A percentile compares a stretch with the other conserved stretches of the same genome.
These are phyloP conservation scores for Alternaria panax DNA, from an alignment of 2,329 filamentous ascomycete species.

Conservation along the genomic window DNA sequence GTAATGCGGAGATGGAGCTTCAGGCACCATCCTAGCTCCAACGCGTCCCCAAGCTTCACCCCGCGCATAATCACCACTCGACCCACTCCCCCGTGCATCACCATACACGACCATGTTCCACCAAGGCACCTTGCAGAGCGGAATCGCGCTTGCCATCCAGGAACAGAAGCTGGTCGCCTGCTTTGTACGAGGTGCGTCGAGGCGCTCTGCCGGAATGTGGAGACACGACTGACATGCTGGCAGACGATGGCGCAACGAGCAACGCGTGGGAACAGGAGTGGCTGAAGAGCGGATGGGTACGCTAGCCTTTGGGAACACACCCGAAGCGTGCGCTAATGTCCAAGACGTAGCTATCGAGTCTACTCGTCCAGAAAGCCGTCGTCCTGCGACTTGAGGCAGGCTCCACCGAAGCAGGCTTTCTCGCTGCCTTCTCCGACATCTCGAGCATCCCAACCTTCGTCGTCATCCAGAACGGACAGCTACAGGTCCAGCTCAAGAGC, in stretches of 20 bases:
- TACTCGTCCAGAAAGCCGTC: conserved; percentile 70
- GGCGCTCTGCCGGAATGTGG: conserved; percentile 19
- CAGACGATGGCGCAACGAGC: conserved; percentile 76
- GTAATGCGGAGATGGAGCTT: conserved; percentile 6
- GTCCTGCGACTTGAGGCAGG: conserved; percentile 74
- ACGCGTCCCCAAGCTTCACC: conserved; percentile 24
- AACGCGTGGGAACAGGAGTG: conserved; percentile 76
- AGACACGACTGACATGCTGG: conserved; percentile 12
- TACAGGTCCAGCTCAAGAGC: conserved; percentile 77
- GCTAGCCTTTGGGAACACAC: not conserved
- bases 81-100: not conserved
- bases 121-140: conserved; percentile 78
- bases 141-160: conserved; percentile 77
- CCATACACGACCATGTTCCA: conserved; percentile 72
- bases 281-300: conserved; percentile 54
- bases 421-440: conserved; percentile 84
- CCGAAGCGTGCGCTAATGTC: not conserved
- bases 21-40: conserved; percentile 25
- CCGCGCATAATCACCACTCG: conserved; percentile 24
- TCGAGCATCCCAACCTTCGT: conserved; percentile 79
- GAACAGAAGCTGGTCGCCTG: conserved; percentile 81
- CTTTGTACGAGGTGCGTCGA: conserved; percentile 75
- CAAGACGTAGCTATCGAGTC: conserved; percentile 47
- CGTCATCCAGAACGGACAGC: conserved; percentile 79
- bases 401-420: conserved; percentile 80